A percentile compares a stretch with the other conserved stretches of the same genome.
Conservation (phyloP, 345 rosid species). For the Lepidium africanum region DNA sequence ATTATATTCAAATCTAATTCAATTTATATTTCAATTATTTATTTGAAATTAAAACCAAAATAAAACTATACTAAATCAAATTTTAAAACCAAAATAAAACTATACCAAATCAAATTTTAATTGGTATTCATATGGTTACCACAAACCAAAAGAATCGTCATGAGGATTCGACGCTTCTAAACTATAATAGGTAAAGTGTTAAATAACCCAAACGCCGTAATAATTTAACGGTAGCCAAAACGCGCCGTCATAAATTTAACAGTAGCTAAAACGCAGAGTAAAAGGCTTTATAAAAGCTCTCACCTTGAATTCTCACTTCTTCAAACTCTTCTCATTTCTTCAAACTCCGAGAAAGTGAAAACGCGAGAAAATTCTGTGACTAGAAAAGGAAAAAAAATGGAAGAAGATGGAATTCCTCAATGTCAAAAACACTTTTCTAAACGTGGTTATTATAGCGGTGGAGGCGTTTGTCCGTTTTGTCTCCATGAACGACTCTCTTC, state of each 20-base stretch:
- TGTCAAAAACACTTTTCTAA: conserved; percentile 62
- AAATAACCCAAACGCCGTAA: conserved; percentile 12
- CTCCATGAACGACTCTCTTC: conserved; percentile 65
- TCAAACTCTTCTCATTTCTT: conserved; percentile 9
- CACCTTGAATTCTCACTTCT: not conserved
- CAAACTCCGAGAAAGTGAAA: conserved; percentile 4
- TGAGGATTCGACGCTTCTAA: too few relatives aligned
- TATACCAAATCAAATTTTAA: too few relatives aligned
- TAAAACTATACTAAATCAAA: too few relatives aligned
- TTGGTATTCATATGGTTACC: too few relatives aligned
- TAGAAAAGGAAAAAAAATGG: conserved; percentile 23
- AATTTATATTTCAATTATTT: too few relatives aligned
- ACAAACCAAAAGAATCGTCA: not conserved
- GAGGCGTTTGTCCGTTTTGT: conserved; percentile 80
- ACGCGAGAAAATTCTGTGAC: not conserved
- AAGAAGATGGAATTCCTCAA: conserved; percentile 67
- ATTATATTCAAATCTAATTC: too few relatives aligned
- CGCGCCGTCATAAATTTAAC: too few relatives aligned
- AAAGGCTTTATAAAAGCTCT: not conserved
- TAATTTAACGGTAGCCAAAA: not conserved
- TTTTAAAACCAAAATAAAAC: too few relatives aligned
- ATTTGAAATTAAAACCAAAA: too few relatives aligned
- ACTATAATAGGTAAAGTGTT: too few relatives aligned
- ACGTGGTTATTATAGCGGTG: conserved; percentile 38
- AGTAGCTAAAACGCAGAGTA: conserved; percentile 10